Base-by-base conservation (phyloP, 106 monocot species). In the Triglochin maritima region DNA sequence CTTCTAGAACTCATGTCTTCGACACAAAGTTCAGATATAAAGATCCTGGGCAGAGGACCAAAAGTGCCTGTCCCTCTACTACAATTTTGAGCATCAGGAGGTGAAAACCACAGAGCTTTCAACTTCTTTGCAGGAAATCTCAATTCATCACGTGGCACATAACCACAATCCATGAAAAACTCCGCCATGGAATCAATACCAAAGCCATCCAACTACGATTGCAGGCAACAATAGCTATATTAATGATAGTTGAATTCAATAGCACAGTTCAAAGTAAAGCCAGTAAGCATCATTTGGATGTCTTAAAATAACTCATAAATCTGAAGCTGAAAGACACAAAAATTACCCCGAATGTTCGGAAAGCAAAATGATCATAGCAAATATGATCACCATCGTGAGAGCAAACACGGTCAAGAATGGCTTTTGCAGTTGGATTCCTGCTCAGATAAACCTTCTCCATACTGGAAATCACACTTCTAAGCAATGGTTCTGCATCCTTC, bases 1-100 rank as follows among this genome's bases (percentile, higher is more conserved):
- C 65, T 86, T 63, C 80, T 71, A 72, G 78, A 45, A 65, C 86
- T 91, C 74, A 91, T 41, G 72, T 98, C 76, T 51, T 88, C 91
- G 16, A 98, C 91, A 74, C 85, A 77, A 74, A 98, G 88, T 76
- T 98, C 96, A 13, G 96, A 98, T 78, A 98, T 86, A 48, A 98
- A 98, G 66, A 98, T 86, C 68, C 96, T 88, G 42, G 96, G 96
- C 56, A 98, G 76, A 67, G 96, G 86, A 17, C 81, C 81, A 59
- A 72, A 10, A 10, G 76, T 59, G 62, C 84, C 82, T 49, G 57
- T 75, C 52, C 76, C 72, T 52, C n/a, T 63, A 12, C 79, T 64
- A 50, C 4, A 48, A 68, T 74, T 51, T 9, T 66, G 44, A 57
- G 4, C 47, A 48, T 59, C 64, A 6, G 91, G 91, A 75, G 96